A percentile compares a stretch with the other conserved stretches of the same genome.
These are phyloP conservation scores for Thermochaetoides thermophila DNA, from an alignment of 495 filamentous ascomycete species.

Conservation along the genomic window DNA sequence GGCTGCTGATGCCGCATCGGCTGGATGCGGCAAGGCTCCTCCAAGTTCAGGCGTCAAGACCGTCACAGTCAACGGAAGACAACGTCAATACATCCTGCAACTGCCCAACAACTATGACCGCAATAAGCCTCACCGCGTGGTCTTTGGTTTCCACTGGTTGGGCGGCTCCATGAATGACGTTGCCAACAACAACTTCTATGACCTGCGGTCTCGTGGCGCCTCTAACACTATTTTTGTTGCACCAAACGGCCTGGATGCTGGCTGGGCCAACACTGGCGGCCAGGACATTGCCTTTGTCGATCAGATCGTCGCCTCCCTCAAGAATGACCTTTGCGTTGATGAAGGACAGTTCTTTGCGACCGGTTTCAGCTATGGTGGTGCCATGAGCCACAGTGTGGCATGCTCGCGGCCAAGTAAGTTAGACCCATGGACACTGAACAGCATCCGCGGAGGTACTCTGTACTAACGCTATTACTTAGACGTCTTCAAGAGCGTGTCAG, in stretches of 20 bases:
- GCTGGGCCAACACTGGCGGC: conserved; percentile 30
- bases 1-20: conserved; percentile 9
- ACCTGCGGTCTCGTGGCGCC: conserved; percentile 21
- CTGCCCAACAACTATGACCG: conserved; percentile 29
- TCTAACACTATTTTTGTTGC: conserved; percentile 30
- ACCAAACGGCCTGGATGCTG: conserved; percentile 29
- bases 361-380: conserved; percentile 34
- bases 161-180: conserved; percentile 24
- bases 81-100: conserved; percentile 24
- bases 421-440: no score
- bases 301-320: conserved; percentile 20
- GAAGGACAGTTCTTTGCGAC: conserved; percentile 27
- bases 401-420: conserved; percentile 23
- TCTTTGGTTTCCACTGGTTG: conserved; percentile 28
- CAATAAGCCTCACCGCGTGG: conserved; percentile 21
- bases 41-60: conserved; percentile 17
- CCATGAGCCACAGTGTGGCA: conserved; percentile 32
- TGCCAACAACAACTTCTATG: conserved; percentile 16
- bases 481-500: conserved; percentile 24
- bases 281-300: conserved; percentile 31
- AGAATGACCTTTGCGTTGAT: conserved; percentile 30
- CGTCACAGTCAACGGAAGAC: conserved; percentile 17
- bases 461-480: conserved; percentile 7
- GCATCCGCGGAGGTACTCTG: no score
- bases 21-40: conserved; percentile 27